Conservation (phyloP, 345 rosid genomes). For the Camelina neglecta region DNA sequence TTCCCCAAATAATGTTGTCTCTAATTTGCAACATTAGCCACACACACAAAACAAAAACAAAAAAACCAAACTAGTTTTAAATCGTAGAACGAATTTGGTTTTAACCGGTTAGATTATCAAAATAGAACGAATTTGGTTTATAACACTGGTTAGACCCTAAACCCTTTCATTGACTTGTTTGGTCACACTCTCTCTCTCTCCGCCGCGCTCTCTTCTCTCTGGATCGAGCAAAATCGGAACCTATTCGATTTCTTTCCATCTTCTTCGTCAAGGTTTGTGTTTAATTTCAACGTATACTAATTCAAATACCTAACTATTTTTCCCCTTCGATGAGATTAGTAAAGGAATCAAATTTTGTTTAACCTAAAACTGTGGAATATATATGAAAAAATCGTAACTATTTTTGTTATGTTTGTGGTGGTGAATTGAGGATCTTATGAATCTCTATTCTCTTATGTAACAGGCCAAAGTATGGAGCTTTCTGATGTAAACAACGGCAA, state of each 20-base stretch:
- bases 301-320: not conserved
- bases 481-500: constrained; percentile 22
- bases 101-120: not conserved
- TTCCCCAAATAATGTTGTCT: not conserved
- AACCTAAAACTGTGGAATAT: not conserved
- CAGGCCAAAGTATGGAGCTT: constrained; percentile 34
- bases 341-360: not conserved
- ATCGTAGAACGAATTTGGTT: too few species aligned
- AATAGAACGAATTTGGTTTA: not conserved
- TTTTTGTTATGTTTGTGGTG: too few species aligned
- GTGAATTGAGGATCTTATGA: not conserved
- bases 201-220: constrained; percentile 4
- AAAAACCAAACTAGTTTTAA: too few species aligned
- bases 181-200: not conserved
- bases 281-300: not conserved
- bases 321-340: not conserved
- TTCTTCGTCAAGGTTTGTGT: constrained; percentile 14
- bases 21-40: not conserved
- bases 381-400: not conserved
- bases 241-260: not conserved
- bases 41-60: not conserved
- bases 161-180: not conserved
- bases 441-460: not conserved
- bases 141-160: not conserved
- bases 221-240: not conserved